phyloP scores from a whole-genome alignment of 352 stramenopile genomes.

The Phytophthora pini region DNA sequence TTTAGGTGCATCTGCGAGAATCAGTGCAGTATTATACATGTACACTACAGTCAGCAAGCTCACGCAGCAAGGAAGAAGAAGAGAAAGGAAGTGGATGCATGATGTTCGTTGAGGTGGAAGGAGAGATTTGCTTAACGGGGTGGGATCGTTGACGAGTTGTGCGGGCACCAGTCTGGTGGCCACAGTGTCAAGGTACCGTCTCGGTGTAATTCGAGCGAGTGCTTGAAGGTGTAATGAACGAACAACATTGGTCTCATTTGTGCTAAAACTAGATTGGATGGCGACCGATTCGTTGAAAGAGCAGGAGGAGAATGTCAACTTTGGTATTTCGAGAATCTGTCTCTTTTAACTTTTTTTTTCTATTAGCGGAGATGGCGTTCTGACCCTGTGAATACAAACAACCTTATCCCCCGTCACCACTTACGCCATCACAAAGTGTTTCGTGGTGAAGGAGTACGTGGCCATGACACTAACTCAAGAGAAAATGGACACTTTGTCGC shows the following conservation, averaged over 20 bases:
- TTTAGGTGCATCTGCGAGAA: neutral
- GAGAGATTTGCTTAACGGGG: neutral
- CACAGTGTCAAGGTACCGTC: too few relatives aligned
- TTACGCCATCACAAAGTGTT: neutral
- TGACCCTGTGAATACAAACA: neutral
- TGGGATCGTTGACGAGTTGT: conserved; percentile 3
- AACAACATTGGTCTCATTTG: too few relatives aligned
- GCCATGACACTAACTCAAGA: conserved; percentile 9
- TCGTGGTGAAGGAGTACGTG: neutral
- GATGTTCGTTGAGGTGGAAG: neutral
- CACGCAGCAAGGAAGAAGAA: neutral
- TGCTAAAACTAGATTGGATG: too few relatives aligned
- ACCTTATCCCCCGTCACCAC: neutral
- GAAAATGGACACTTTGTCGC: conserved; percentile 17
- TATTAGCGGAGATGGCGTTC: neutral
- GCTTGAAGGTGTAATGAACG: neutral
- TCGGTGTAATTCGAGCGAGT: too few relatives aligned
- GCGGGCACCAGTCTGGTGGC: neutral
- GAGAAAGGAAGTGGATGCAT: neutral
- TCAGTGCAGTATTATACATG: conserved; percentile 1
- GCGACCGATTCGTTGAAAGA: too few relatives aligned
- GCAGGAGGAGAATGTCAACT: too few relatives aligned
- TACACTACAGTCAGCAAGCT: too few relatives aligned
- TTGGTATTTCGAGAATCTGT: neutral
- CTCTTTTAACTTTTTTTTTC: neutral